phyloP scores from a whole-genome alignment of 2,329 filamentous ascomycete genomes.

The Pochonia chlamydosporia region DNA sequence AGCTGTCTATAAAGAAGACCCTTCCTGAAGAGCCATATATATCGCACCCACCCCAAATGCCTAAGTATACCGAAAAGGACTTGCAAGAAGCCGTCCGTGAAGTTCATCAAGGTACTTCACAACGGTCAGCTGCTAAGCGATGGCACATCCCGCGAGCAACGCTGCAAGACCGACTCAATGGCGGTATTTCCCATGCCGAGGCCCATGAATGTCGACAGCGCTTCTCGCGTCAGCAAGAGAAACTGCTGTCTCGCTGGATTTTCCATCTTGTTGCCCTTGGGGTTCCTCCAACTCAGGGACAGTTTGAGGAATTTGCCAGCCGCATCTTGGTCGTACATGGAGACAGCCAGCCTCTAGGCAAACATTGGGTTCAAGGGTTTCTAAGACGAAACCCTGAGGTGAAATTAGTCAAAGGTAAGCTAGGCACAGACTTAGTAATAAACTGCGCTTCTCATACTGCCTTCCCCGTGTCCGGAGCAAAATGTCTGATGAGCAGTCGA shows the following conservation, averaged over 20 bases:
- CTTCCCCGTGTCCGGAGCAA: neutral
- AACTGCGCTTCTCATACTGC: neutral
- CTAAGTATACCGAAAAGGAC: constrained; percentile 11
- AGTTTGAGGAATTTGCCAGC: constrained; percentile 11
- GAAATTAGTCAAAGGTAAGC: constrained; percentile 11
- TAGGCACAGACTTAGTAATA: neutral
- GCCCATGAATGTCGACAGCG: constrained; percentile 12
- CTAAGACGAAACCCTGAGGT: constrained; percentile 10
- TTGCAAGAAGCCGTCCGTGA: constrained; percentile 12
- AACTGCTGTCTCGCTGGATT: constrained; percentile 10
- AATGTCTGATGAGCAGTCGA: constrained; percentile 2
- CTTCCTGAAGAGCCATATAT: neutral
- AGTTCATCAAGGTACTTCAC: constrained; percentile 11
- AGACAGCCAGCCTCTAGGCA: constrained; percentile 9
- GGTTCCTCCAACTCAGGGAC: constrained; percentile 9
- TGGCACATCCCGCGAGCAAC: constrained; percentile 11
- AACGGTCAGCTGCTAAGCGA: constrained; percentile 11
- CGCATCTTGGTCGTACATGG: constrained; percentile 10
- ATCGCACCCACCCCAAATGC: constrained; percentile 7
- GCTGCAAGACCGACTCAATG: constrained; percentile 11
- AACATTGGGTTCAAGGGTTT: constrained; percentile 12
- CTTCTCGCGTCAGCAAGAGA: constrained; percentile 11
- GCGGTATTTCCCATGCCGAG: constrained; percentile 11
- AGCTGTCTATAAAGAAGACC: neutral
- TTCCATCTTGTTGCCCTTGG: constrained; percentile 9